phyloP scores from a whole-genome alignment of 345 rosid genomes.

The Erucastrum elatum region DNA sequence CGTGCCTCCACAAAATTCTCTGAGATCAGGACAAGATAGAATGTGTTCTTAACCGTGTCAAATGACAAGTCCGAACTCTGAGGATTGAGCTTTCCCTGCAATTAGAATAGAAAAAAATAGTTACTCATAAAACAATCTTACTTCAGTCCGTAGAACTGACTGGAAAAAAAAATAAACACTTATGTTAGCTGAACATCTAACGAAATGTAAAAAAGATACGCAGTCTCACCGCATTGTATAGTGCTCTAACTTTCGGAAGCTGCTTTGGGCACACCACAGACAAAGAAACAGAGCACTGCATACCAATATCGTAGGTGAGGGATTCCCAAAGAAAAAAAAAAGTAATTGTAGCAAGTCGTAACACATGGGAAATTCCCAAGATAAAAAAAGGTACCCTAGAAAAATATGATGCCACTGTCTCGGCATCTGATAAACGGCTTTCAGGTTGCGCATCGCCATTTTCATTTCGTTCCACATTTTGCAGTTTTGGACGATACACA shows the following conservation, averaged over 20 bases:
- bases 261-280: conserved; percentile 90
- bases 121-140: not conserved
- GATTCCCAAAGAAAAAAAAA: conserved; percentile 1
- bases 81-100: conserved; percentile 77
- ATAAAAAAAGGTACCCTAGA: conserved; percentile 51
- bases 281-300: conserved; percentile 80
- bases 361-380: conserved; percentile 11
- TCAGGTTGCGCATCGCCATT: conserved; percentile 58
- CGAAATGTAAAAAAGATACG: conserved; percentile 1
- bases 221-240: conserved; percentile 79
- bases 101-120: conserved; percentile 6
- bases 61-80: conserved; percentile 66
- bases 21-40: conserved; percentile 84
- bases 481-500: conserved; percentile 74
- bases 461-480: conserved; percentile 63
- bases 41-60: conserved; percentile 68
- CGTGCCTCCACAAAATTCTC: conserved; percentile 92
- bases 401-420: conserved; percentile 78
- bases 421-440: conserved; percentile 85
- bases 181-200: not conserved
- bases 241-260: conserved; percentile 79
- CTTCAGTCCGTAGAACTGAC: conserved; percentile 26
- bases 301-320: conserved; percentile 35
- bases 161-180: conserved; percentile 4
- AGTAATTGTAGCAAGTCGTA: not conserved